These are phyloP conservation scores for Cicer arietinum DNA, from an alignment of 306 rosid genomes.

Conservation along the genomic window DNA sequence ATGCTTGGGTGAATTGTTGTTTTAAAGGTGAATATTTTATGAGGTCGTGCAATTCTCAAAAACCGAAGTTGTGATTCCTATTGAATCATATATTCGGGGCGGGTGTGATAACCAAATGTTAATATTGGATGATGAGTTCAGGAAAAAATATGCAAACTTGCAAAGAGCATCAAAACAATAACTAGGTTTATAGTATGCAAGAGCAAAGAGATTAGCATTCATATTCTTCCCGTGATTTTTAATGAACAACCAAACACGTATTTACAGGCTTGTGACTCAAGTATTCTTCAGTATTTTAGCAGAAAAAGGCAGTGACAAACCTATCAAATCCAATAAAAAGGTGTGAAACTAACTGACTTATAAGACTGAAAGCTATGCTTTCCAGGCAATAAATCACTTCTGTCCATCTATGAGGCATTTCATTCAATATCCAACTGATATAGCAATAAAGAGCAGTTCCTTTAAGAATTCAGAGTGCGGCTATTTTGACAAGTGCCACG, in stretches of 20 bases:
- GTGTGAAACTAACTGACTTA: slow-evolving; percentile 11
- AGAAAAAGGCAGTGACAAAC: neutral
- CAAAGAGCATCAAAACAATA: neutral
- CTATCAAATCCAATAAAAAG: neutral
- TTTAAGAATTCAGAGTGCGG: neutral
- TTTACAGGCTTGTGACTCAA: slow-evolving; percentile 2
- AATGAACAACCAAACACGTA: neutral
- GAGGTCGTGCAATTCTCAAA: neutral
- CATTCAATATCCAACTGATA: slow-evolving; percentile 8
- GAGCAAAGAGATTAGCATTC: neutral
- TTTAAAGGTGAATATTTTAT: neutral
- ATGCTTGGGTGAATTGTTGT: neutral
- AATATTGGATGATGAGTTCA: neutral
- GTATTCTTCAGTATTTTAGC: neutral
- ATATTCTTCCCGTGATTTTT: neutral
- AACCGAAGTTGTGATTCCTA: neutral
- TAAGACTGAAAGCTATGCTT: slow-evolving; percentile 4
- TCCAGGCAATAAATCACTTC: slow-evolving; percentile 3
- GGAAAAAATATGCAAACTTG: neutral
- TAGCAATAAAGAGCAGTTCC: neutral
- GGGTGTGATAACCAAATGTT: neutral
- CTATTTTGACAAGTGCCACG: neutral
- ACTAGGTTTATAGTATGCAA: neutral
- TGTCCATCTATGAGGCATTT: slow-evolving; percentile 30
- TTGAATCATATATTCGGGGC: too few relatives aligned